Conservation (phyloP, 2,329 filamentous ascomycete genomes). For the Chaetomium sp. region DNA sequence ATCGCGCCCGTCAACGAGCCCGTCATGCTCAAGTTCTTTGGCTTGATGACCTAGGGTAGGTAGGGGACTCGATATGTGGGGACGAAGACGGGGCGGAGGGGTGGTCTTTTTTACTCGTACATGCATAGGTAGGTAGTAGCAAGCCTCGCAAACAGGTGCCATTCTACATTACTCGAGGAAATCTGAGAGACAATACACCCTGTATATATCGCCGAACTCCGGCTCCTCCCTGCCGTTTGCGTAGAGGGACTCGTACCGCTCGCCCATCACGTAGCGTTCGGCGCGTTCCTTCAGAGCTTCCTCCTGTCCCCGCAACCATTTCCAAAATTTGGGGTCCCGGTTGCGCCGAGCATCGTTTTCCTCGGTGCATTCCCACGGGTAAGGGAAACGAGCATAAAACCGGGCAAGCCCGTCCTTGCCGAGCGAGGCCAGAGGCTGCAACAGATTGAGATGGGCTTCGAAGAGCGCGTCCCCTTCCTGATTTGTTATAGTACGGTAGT, state of each 20-base stretch:
- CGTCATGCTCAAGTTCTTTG: constrained; percentile 36
- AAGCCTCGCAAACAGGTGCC: too few relatives aligned
- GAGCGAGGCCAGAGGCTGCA: not conserved
- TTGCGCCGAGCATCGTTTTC: not conserved
- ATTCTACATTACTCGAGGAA: too few relatives aligned
- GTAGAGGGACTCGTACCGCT: not conserved
- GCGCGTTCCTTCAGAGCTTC: not conserved
- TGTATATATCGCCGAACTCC: not conserved
- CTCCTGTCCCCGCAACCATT: not conserved
- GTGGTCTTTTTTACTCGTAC: too few relatives aligned
- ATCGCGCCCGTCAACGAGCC: constrained; percentile 37
- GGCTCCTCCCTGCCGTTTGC: not conserved
- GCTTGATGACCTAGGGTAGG: constrained; percentile 23
- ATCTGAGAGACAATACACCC: not conserved
- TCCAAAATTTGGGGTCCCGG: too few relatives aligned
- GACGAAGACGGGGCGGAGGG: too few relatives aligned
- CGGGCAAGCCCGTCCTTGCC: not conserved
- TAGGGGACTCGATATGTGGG: too few relatives aligned
- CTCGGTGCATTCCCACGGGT: not conserved
- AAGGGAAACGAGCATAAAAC: not conserved
- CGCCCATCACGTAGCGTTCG: not conserved
- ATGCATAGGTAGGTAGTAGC: too few relatives aligned
- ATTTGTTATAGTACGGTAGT: not conserved
- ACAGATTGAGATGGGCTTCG: not conserved
- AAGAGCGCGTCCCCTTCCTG: not conserved